These are phyloP conservation scores for Penicillium sp. DNA, from an alignment of 2,329 filamentous ascomycete genomes.

Conservation along the genomic window DNA sequence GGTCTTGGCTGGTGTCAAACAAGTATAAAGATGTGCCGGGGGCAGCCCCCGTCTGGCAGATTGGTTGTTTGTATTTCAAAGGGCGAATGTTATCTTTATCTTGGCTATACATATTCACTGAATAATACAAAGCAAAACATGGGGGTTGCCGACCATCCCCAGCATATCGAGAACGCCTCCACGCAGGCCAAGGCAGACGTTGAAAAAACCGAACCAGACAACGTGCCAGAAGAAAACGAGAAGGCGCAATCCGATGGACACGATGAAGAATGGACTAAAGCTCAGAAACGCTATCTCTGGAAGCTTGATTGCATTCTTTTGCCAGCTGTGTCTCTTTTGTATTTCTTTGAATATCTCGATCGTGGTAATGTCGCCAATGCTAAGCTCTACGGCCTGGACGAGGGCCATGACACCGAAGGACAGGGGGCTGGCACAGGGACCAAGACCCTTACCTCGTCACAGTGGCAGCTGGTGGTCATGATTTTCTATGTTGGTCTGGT, in stretches of 20 bases:
- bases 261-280: not conserved
- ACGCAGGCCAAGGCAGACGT: not conserved
- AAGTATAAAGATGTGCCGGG: not conserved
- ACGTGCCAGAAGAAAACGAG: not conserved
- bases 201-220: not conserved
- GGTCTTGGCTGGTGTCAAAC: not conserved
- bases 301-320: conserved; percentile 9
- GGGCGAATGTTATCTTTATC: not conserved
- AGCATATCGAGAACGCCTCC: not conserved
- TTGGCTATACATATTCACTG: not conserved
- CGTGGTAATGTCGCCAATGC: conserved; percentile 9
- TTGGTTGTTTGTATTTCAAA: too few relatives aligned
- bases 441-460: not conserved
- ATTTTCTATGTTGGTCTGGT: conserved; percentile 11
- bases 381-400: conserved; percentile 4
- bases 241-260: not conserved
- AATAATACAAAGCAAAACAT: not conserved
- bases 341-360: conserved; percentile 11
- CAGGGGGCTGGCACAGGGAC: conserved; percentile 4
- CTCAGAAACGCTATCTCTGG: conserved; percentile 1
- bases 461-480: conserved; percentile 10
- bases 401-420: not conserved
- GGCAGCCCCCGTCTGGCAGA: too few relatives aligned
- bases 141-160: not conserved
- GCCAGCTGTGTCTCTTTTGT: conserved; percentile 3